Evolutionary conservation across 2,329 filamentous ascomycete species (phyloP).

Genomic region (Zymoseptoria crescenta): DNA sequence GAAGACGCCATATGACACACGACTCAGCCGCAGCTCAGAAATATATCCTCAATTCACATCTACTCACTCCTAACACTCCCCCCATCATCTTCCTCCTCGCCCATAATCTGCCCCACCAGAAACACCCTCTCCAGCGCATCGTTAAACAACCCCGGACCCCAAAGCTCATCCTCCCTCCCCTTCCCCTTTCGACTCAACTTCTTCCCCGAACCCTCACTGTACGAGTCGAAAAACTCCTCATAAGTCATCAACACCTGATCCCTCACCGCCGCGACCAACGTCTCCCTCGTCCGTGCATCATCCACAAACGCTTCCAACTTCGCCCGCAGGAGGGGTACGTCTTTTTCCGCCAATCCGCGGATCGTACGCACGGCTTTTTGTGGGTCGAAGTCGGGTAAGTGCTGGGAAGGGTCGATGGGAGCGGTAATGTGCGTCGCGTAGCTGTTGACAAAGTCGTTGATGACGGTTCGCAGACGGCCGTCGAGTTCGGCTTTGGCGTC

Average conservation of each 20-base stretch:
- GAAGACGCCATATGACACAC: background rate
- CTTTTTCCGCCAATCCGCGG: slow-evolving; percentile 49
- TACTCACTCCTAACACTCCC: slow-evolving; percentile 15
- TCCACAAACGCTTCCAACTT: slow-evolving; percentile 57
- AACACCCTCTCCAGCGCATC: slow-evolving; percentile 57
- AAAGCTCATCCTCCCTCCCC: slow-evolving; percentile 53
- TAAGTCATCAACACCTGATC: slow-evolving; percentile 56
- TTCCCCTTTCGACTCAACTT: slow-evolving; percentile 47
- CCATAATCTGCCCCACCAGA: slow-evolving; percentile 40
- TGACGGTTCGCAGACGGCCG: slow-evolving; percentile 52
- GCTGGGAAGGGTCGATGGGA: slow-evolving; percentile 28
- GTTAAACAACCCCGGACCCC: slow-evolving; percentile 57
- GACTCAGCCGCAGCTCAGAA: background rate
- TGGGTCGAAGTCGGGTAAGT: slow-evolving; percentile 19
- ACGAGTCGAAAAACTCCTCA: slow-evolving; percentile 55
- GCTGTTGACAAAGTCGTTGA: slow-evolving; percentile 57
- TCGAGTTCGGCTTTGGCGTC: slow-evolving; percentile 63
- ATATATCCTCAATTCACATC: slow-evolving; percentile 15
- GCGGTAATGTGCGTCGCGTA: slow-evolving; percentile 52
- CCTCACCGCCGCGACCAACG: slow-evolving; percentile 57
- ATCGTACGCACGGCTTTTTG: slow-evolving; percentile 36
- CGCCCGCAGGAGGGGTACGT: slow-evolving; percentile 48
- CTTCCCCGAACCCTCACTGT: slow-evolving; percentile 33
- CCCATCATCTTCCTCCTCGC: slow-evolving; percentile 26
- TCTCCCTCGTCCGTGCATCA: slow-evolving; percentile 57